Base-by-base conservation (phyloP, 2,329 filamentous ascomycete genomes). In the Arthroderma sp. region DNA sequence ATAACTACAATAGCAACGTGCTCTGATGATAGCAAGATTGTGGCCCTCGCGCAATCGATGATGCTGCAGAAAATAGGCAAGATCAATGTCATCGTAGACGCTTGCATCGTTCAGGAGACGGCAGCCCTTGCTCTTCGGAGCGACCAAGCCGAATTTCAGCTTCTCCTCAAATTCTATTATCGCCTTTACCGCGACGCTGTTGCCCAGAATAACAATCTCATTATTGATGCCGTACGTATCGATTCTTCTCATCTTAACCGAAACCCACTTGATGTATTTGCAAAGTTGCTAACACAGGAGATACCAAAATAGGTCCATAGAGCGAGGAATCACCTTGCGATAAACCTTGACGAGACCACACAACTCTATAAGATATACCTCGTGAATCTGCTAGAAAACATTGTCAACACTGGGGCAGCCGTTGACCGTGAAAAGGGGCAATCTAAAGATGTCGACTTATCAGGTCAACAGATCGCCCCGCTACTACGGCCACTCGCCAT, bases 41-140 rank as follows among this genome's bases (percentile, higher is more conserved):
- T 83, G 5, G 88, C 88, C 4, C 70, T 98, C 43, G 89, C 88
- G 2, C 83, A 95, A 55, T 93, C 87, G 1, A 95, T 98, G 80
- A 77, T 99, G 27, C 68, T 94, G n/a, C 91, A 98, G 58, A 96
- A 98, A 63, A 77, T 96, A 47, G 81, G 83, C 49, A 89, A 91
- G 63, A 78, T 95, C 45, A 91, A 78, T 56, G 72, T 77, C 48
- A 69, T 75, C 4, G 83, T 95, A 2, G 88, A 96, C 67, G 80
- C 83, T 29, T 82, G 82, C 45, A 91, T 98, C 48, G 82, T 96
- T 44, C 78, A 77, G 10, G 87, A 93, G 48, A 80, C 86, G 5
- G 86, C 87, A 6, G 72, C 77, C 4, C 68, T 98, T 45, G 83
- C 87, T 30, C 68, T 91, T 4, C 80, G 76, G 53, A 86, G 85